Evolutionary conservation across 1,284 basidiomycete genomes (phyloP).

Genomic region (Rhodotorula sp.): DNA sequence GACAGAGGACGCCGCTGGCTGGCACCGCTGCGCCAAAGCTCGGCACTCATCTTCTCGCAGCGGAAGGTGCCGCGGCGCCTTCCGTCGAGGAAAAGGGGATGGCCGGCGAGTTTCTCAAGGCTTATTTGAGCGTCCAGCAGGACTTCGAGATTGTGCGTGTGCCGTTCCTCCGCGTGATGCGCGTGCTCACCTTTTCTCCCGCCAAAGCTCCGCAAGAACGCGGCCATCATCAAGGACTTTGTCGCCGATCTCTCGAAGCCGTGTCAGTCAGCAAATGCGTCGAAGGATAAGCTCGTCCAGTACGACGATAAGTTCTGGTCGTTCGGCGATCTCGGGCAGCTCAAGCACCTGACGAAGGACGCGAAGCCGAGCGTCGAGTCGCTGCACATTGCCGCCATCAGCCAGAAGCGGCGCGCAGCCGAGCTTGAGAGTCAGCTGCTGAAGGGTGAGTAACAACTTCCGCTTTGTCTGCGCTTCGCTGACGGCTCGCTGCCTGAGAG

Average conservation of each 20-base stretch:
- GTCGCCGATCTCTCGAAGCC: conserved; percentile 31
- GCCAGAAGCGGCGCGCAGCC: conserved; percentile 49
- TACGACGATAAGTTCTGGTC: conserved; percentile 47
- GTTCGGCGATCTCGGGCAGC: conserved; percentile 48
- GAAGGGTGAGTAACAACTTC: conserved; percentile 49
- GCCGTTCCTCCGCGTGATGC: conserved; percentile 9
- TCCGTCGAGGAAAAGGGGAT: conserved; percentile 44
- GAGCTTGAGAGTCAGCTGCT: conserved; percentile 53
- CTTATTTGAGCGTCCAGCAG: conserved; percentile 49
- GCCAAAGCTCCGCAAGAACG: conserved; percentile 45
- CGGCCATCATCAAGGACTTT: conserved; percentile 31
- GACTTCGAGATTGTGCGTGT: conserved; percentile 48
- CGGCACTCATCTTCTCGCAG: conserved; percentile 14
- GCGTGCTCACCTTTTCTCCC: neutral
- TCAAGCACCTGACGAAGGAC: conserved; percentile 44
- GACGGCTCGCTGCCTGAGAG: too few species aligned
- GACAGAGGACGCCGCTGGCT: conserved; percentile 24
- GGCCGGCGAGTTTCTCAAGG: conserved; percentile 45
- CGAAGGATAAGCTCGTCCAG: neutral
- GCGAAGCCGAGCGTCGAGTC: conserved; percentile 44
- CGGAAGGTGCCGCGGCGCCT: conserved; percentile 14
- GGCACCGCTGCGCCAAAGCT: conserved; percentile 28
- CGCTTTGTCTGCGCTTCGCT: neutral
- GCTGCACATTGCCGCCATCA: conserved; percentile 43
- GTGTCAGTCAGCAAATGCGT: conserved; percentile 15